Percentiles rank a stretch among this genome's conserved stretches.
phyloP scores from a whole-genome alignment of 805 yeast genomes.

The Vanderwaltozyma verrucispora region DNA sequence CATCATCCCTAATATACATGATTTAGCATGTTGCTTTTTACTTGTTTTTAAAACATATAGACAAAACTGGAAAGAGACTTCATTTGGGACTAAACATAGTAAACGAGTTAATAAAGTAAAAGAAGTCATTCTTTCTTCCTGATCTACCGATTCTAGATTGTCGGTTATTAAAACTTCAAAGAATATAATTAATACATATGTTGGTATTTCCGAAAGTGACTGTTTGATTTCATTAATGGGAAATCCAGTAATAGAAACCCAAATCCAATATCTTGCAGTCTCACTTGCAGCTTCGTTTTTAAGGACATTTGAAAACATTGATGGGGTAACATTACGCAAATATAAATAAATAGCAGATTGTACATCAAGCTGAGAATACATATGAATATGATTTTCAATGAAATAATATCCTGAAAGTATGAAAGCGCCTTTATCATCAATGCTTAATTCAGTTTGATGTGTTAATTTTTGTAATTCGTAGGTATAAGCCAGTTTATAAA shows the following conservation, averaged over 20 bases:
- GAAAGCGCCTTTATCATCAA: slow-evolving; percentile 28
- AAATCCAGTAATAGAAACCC: slow-evolving; percentile 26
- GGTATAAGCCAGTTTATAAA: slow-evolving; percentile 30
- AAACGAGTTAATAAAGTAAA: slow-evolving; percentile 57
- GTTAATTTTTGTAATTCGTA: slow-evolving; percentile 24
- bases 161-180: slow-evolving; percentile 34
- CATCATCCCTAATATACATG: slow-evolving; percentile 54
- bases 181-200: slow-evolving; percentile 28
- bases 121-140: slow-evolving; percentile 33
- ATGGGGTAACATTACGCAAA: slow-evolving; percentile 35
- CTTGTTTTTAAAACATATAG: slow-evolving; percentile 47
- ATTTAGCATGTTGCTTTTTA: slow-evolving; percentile 59
- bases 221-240: slow-evolving; percentile 11
- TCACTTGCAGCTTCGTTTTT: slow-evolving; percentile 21
- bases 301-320: slow-evolving; percentile 17
- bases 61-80: slow-evolving; percentile 47
- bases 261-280: slow-evolving; percentile 27
- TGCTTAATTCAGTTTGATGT: slow-evolving; percentile 22
- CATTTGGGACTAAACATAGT: slow-evolving; percentile 48
- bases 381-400: slow-evolving; percentile 11
- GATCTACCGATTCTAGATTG: slow-evolving; percentile 29
- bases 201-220: slow-evolving; percentile 21
- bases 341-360: slow-evolving; percentile 32
- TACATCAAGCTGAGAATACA: slow-evolving; percentile 12
- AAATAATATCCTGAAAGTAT: slow-evolving; percentile 19